Percentiles rank a stretch among this genome's conserved stretches.
phyloP scores from a whole-genome alignment of 192 early-diverging fungal genomes.

The Coemansia sp. region DNA sequence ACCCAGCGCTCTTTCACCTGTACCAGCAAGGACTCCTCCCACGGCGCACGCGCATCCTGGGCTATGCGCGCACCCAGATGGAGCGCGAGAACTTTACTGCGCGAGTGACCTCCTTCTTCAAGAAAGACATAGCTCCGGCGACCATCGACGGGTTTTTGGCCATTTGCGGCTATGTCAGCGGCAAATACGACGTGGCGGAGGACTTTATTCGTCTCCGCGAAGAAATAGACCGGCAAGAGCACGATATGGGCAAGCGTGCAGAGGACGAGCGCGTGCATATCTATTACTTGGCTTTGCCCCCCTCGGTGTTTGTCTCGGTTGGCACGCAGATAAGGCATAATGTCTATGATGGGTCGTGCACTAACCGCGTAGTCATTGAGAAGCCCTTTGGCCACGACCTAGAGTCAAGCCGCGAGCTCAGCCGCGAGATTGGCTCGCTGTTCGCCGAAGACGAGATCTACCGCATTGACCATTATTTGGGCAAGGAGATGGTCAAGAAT shows the following conservation, averaged over 20 bases:
- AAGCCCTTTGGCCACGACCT: conserved; percentile 98
- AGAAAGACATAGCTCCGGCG: conserved; percentile 14
- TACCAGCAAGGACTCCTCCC: conserved; percentile 86
- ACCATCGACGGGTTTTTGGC: conserved; percentile 66
- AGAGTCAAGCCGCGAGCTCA: conserved; percentile 78
- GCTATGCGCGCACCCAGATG: conserved; percentile 89
- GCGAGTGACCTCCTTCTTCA: conserved; percentile 70
- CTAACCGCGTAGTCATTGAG: conserved; percentile 92
- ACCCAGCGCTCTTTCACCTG: conserved; percentile 93
- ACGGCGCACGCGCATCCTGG: conserved; percentile 75
- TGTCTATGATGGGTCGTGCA: conserved; percentile 65
- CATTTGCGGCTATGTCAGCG: conserved; percentile 78
- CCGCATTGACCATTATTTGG: conserved; percentile 98
- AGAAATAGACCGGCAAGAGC: conserved; percentile 66
- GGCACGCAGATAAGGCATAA: conserved; percentile 71
- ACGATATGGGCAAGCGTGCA: conserved; percentile 32
- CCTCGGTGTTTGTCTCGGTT: conserved; percentile 91
- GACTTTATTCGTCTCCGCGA: conserved; percentile 72
- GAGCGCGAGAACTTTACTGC: conserved; percentile 67
- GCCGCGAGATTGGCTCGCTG: conserved; percentile 68
- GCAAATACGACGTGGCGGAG: conserved; percentile 80
- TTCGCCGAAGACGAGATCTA: conserved; percentile 95
- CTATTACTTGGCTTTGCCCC: conserved; percentile 97
- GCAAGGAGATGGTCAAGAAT: conserved; percentile 99
- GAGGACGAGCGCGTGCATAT: conserved; percentile 68